These are phyloP conservation scores for Nigrospora oryzae DNA, from an alignment of 2,329 filamentous ascomycete genomes.

Conservation along the genomic window DNA sequence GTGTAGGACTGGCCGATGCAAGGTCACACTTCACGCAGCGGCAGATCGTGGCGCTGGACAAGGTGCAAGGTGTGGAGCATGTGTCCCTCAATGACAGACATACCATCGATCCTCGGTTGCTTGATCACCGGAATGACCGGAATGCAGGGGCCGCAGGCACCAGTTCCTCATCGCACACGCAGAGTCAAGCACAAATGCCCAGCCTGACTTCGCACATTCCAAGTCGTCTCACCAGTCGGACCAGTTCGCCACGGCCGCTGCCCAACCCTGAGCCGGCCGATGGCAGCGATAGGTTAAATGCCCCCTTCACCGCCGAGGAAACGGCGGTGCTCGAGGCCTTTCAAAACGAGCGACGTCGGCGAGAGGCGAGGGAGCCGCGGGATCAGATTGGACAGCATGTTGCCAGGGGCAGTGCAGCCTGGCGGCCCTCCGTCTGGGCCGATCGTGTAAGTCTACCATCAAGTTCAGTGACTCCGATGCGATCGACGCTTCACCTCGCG, in stretches of 20 bases:
- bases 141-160: slow-evolving; percentile 21
- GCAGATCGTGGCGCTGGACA: slow-evolving; percentile 60
- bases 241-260: slow-evolving; percentile 13
- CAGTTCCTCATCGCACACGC: slow-evolving; percentile 3
- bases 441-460: slow-evolving; percentile 21
- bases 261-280: slow-evolving; percentile 22
- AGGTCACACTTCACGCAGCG: slow-evolving; percentile 57
- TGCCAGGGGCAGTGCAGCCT: slow-evolving; percentile 11
- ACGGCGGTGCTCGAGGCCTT: slow-evolving; percentile 48
- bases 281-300: slow-evolving; percentile 34
- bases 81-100: slow-evolving; percentile 47
- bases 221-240: slow-evolving; percentile 10
- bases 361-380: slow-evolving; percentile 30
- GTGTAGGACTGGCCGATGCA: slow-evolving; percentile 66
- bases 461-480: slow-evolving; percentile 4
- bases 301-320: slow-evolving; percentile 45
- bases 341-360: slow-evolving; percentile 41
- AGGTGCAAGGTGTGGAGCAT: slow-evolving; percentile 46
- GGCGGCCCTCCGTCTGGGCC: slow-evolving; percentile 18
- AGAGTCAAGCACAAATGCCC: slow-evolving; percentile 16
- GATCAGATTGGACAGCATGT: slow-evolving; percentile 15
- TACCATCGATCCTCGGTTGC: slow-evolving; percentile 43
- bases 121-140: slow-evolving; percentile 38
- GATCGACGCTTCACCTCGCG: not conserved
- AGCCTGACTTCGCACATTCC: slow-evolving; percentile 14